Evolutionary conservation across 306 rosid species (phyloP), one percentile per base, ranked within the genome.

Genomic region (Lathyrus sativus): DNA sequence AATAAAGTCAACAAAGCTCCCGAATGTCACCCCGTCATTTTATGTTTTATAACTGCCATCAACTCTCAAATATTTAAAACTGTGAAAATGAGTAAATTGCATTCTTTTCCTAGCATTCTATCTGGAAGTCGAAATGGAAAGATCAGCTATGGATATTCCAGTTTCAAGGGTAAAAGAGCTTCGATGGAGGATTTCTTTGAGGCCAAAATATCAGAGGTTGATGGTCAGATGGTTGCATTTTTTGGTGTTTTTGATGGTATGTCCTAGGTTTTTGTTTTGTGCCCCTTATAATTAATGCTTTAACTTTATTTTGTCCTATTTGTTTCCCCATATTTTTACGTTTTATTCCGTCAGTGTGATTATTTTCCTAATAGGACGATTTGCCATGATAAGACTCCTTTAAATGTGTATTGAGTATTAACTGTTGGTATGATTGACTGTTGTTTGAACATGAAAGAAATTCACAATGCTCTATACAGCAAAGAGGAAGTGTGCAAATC

Each of bases 171-270:
- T 44, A 91, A 91, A 76, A 85, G 97, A 68, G 71, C 97, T 76
- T 91, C 95, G 7, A 91, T 91, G 97, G 97, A 91, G 87, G 97
- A 91, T 79, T 91, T 84, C 82, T 91, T 76, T 62, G 97, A 85
- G 86, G 85, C 92, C 33, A 83, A 55, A 18, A 83, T 85, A 65
- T 86, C 92, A 31, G 97, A 88, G 74, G 80, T 91, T 48, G 91
- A 91, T 76, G 97, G 92, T 60, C 92, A 91, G 71, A 86, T 68
- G 85, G 97, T 91, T 22, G 97, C 90, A 11, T 88, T 91, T 81
- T 91, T 91, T 37, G 97, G 95, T 72, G 97, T 91, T 81, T 91
- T 91, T 71, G 97, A 91, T 82, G 97, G 97, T 91, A 88, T 55
- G 78, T 61, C 43, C 71, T 67, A 28, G 22, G 62, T 15, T 67